A percentile compares a stretch with the other conserved stretches of the same genome.
Conservation (phyloP, 805 yeast species). For the Saturnispora kantuleensis region DNA sequence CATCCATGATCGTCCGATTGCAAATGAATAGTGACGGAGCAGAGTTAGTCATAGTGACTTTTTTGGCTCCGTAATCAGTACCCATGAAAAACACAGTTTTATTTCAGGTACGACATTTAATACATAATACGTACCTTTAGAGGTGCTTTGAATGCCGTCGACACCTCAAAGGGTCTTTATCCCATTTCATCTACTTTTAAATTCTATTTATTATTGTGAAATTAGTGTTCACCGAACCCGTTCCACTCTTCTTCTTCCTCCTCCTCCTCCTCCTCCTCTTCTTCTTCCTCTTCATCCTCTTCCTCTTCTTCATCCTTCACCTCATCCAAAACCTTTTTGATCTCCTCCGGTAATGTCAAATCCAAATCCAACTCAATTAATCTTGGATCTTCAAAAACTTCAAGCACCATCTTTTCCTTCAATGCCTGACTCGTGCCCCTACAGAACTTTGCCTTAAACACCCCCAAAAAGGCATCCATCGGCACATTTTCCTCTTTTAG, state of each 20-base stretch:
- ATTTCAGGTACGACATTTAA: too few relatives aligned
- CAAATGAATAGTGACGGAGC: too few relatives aligned
- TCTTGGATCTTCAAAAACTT: conserved; percentile 56
- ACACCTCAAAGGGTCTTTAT: too few relatives aligned
- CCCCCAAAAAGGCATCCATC: conserved; percentile 42
- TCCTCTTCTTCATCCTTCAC: conserved; percentile 23
- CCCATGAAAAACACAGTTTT: too few relatives aligned
- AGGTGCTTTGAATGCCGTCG: too few relatives aligned
- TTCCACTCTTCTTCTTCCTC: conserved; percentile 18
- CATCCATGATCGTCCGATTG: too few relatives aligned
- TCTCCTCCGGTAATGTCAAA: conserved; percentile 17
- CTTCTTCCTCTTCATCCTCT: conserved; percentile 19
- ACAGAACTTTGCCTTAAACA: conserved; percentile 44
- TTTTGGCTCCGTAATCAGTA: too few relatives aligned
- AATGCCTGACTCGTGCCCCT: conserved; percentile 50
- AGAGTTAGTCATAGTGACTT: too few relatives aligned
- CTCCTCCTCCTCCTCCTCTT: conserved; percentile 13
- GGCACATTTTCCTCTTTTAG: conserved; percentile 33
- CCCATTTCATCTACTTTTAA: background rate
- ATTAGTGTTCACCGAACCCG: conserved; percentile 20
- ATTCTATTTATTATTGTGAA: background rate
- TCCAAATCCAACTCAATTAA: conserved; percentile 54
- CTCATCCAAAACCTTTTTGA: conserved; percentile 5
- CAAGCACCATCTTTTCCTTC: conserved; percentile 53
- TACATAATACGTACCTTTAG: too few relatives aligned